phyloP scores from a whole-genome alignment of 1,139 yeast genomes.

The Hemisphaericaspora subhashii region DNA sequence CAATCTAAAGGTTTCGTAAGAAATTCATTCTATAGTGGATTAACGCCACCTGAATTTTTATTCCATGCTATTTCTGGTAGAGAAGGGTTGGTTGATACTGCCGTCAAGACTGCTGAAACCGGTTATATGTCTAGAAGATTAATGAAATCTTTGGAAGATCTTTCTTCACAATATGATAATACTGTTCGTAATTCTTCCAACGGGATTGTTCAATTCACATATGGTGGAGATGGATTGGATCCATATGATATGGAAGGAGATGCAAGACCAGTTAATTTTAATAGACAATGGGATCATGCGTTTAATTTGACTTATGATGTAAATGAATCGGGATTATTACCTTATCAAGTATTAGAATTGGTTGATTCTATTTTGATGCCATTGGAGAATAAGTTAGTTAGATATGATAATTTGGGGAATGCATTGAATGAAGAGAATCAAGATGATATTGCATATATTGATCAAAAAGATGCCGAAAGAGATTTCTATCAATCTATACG shows the following conservation, averaged over 20 bases:
- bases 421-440: slow-evolving; percentile 39
- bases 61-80: slow-evolving; percentile 99
- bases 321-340: slow-evolving; percentile 59
- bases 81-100: slow-evolving; percentile 99
- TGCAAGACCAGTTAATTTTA: slow-evolving; percentile 92
- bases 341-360: slow-evolving; percentile 63
- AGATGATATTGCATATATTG: slow-evolving; percentile 60
- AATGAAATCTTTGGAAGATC: slow-evolving; percentile 97
- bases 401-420: slow-evolving; percentile 77
- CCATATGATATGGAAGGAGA: slow-evolving; percentile 99
- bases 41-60: slow-evolving; percentile 93
- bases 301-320: slow-evolving; percentile 65
- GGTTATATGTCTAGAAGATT: slow-evolving; percentile 99
- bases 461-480: slow-evolving; percentile 84
- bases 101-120: slow-evolving; percentile 98
- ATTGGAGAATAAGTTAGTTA: slow-evolving; percentile 54
- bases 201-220: slow-evolving; percentile 95
- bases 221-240: slow-evolving; percentile 98
- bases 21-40: slow-evolving; percentile 91
- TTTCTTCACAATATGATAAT: slow-evolving; percentile 88
- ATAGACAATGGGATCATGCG: slow-evolving; percentile 94
- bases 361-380: slow-evolving; percentile 61
- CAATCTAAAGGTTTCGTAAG: slow-evolving; percentile 97
- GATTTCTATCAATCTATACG: slow-evolving; percentile 75
- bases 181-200: slow-evolving; percentile 94